Percentiles rank a stretch among this genome's conserved stretches.
Evolutionary conservation across 75 land plant species (phyloP).

Genomic region (Picea sitchensis): DNA sequence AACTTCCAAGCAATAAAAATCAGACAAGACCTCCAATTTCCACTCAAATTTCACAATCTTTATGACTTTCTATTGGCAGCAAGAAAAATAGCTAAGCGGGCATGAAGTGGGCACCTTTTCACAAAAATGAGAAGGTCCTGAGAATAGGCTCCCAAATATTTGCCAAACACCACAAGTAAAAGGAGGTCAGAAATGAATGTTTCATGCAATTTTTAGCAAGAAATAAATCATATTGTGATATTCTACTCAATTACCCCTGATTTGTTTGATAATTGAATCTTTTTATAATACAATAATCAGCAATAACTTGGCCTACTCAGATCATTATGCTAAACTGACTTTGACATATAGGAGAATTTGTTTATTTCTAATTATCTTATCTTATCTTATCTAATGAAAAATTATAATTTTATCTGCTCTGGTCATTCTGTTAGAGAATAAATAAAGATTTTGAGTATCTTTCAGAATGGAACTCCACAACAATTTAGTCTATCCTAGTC

Average conservation of each 20-base stretch:
- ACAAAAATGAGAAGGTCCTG: conserved; percentile 14
- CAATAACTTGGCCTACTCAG: not conserved
- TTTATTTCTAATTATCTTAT: not conserved
- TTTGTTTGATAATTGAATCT: not conserved
- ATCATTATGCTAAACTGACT: not conserved
- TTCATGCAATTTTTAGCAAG: not conserved
- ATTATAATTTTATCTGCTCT: not conserved
- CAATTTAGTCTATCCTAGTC: not conserved
- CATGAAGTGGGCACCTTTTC: conserved; percentile 6
- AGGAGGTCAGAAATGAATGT: conserved; percentile 1
- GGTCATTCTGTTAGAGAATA: not conserved
- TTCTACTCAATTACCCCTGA: not conserved
- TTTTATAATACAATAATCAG: not conserved
- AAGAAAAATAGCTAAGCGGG: not conserved
- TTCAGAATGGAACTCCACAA: not conserved
- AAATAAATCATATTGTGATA: not conserved
- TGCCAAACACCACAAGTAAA: not conserved
- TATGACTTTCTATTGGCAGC: not conserved
- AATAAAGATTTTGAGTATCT: too few species aligned
- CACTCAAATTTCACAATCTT: not conserved
- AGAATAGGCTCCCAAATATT: not conserved
- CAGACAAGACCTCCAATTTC: too few species aligned
- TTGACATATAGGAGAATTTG: not conserved
- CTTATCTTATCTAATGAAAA: not conserved
- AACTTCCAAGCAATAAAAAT: not conserved